Base-by-base conservation (phyloP, 192 early-diverging fungal genomes). In the Linnemannia schmuckeri region DNA sequence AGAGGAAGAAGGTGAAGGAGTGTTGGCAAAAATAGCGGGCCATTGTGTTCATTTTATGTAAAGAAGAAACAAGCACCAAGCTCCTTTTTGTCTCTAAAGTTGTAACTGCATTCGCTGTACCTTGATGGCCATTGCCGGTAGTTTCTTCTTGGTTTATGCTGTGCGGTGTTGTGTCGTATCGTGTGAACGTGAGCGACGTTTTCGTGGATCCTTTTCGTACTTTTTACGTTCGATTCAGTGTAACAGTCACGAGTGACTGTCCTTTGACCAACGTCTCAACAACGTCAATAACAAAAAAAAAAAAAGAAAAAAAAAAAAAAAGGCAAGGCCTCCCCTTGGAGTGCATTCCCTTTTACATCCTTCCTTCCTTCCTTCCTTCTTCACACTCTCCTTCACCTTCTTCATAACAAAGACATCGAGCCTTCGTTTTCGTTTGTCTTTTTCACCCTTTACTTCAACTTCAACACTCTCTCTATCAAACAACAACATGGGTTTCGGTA, bases 401-500 rank as follows among this genome's bases (percentile, higher is more conserved):
- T 41, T 42, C 37, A 9, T 30, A 37, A 1, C 49, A 46, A n/a
- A 72, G 42, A 46, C 41, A 37, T n/a, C 10, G 37, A 20, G 27
- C 41, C 42, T 68, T 22, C 49, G 18, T 5, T 18, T 42, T 68
- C 18, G n/a, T 77, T 57, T 41, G 49, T 61, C 63, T 52, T 52
- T 37, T 76, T 54, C 35, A 27, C 37, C n/a, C 75, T 68, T 40
- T 13, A 63, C n/a, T 27, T 57, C n/a, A 24, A 9, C 55, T 57
- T 12, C 3, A 8, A 2, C 24, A 27, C 55, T 10, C 27, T 10
- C 27, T 18, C 44, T 15, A 30, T 70, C n/a, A 30, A n/a, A 47
- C 22, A 24, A 79, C 81, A 68, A 38, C 72, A 85, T 85, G 83
- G 83, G 47, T 79, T 80, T 85, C 70, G 83, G 83, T 85, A 79